Evolutionary conservation across 352 stramenopile genomes (phyloP).

Genomic region (Phytopythium montanum): DNA sequence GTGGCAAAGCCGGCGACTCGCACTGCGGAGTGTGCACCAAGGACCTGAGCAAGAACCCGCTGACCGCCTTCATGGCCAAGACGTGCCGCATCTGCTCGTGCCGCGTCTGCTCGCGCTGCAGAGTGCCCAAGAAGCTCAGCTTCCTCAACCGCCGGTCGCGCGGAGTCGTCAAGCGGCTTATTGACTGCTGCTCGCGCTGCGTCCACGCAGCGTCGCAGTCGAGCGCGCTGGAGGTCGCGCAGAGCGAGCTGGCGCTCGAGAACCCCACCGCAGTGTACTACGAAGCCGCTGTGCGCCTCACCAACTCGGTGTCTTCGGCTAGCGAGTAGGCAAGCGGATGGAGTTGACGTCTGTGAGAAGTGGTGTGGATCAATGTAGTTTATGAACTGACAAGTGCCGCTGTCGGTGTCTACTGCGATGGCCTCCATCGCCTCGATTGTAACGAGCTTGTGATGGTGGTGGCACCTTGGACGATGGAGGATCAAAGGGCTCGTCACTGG

Average conservation of each 20-base stretch:
- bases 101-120: conserved; percentile 28
- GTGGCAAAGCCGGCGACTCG: conserved; percentile 19
- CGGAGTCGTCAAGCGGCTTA: conserved; percentile 27
- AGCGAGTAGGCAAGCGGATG: neutral
- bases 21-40: conserved; percentile 34
- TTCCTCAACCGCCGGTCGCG: conserved; percentile 30
- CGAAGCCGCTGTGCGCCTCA: conserved; percentile 16
- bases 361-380: neutral
- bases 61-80: conserved; percentile 32
- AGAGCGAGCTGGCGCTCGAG: conserved; percentile 24
- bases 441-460: too few relatives aligned
- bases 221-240: conserved; percentile 26
- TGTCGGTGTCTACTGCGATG: too few relatives aligned
- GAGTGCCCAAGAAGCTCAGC: conserved; percentile 28
- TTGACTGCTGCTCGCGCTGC: conserved; percentile 34
- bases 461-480: neutral
- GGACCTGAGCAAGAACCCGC: conserved; percentile 30
- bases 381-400: too few relatives aligned
- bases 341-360: neutral
- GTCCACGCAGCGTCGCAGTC: conserved; percentile 24
- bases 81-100: conserved; percentile 26
- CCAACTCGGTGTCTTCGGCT: conserved; percentile 15
- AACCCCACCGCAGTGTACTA: conserved; percentile 31
- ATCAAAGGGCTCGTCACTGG: neutral
- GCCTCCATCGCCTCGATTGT: too few relatives aligned